Conservation (phyloP, 106 monocot species). For the Allium sativum region DNA sequence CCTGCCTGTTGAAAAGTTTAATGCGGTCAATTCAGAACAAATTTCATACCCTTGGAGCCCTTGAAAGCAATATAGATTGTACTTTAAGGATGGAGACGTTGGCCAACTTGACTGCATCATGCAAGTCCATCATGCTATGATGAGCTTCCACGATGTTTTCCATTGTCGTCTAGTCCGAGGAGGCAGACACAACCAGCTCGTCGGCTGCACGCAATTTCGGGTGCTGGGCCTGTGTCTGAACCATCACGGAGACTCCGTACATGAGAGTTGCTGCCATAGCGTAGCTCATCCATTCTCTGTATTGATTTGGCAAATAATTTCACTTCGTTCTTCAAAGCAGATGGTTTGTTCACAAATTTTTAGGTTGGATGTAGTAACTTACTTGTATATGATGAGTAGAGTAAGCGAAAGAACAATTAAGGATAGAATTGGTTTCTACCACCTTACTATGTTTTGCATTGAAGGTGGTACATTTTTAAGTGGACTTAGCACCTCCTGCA, state of each 20-base stretch:
- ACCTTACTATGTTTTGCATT: slow-evolving; percentile 25
- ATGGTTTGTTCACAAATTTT: too few species aligned
- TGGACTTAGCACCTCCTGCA: slow-evolving; percentile 62
- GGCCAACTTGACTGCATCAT: slow-evolving; percentile 29
- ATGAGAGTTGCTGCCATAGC: slow-evolving; percentile 28
- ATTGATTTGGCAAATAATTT: too few species aligned
- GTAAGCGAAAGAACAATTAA: slow-evolving; percentile 15
- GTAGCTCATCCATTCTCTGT: slow-evolving; percentile 65
- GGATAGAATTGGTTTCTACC: slow-evolving; percentile 58
- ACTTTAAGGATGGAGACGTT: slow-evolving; percentile 55
- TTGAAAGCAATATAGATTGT: slow-evolving; percentile 46
- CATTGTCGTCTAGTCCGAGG: slow-evolving; percentile 56
- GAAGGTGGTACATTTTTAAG: slow-evolving; percentile 23
- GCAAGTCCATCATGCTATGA: slow-evolving; percentile 32
- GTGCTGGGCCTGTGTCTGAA: slow-evolving; percentile 34
- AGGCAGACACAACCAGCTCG: slow-evolving; percentile 40
- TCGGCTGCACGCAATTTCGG: slow-evolving; percentile 6
- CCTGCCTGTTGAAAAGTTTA: too few species aligned
- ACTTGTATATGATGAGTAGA: slow-evolving; percentile 62
- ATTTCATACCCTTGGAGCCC: slow-evolving; percentile 60
- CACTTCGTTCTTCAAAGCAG: too few species aligned
- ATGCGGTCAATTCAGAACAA: too few species aligned
- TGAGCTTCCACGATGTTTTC: slow-evolving; percentile 72
- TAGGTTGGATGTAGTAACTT: too few species aligned
- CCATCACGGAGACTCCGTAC: slow-evolving; percentile 30